Evolutionary conservation across 805 yeast genomes (phyloP), one percentile per base, ranked within the genome.

Genomic region (Clavispora vitiphila): DNA sequence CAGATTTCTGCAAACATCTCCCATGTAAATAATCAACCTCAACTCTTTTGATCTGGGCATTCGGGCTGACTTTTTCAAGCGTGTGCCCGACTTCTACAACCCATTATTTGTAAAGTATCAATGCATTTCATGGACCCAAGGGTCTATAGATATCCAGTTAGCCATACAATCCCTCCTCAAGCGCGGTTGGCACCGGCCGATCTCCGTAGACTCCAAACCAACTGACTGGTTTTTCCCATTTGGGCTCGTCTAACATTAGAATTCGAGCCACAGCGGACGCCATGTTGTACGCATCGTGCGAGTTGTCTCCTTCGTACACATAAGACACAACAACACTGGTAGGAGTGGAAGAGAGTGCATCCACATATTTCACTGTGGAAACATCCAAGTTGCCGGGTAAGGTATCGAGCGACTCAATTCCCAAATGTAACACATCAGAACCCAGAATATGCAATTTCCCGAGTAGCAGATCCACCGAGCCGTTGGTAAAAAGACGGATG

Each of bases 271-370:
- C 57, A 24, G 61, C 58, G 10, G 48, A 47, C 2, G 85, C 80
- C 46, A 83, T 60, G 8, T 56, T 47, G 34, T 67, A 67, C 7
- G 95, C 93, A 58, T 89, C 96, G 16, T 61, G 56, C 22, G 81
- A 75, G 59, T 91, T 91, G 60, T 90, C 97, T 25, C 98, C 97
- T 58, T 90, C 97, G 60, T 86, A 88, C 1, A 83, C 95, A 57
- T 73, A 81, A 14, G 77, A 68, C 9, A 77, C 76, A n/a, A 77
- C 46, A 4, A 75, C 72, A n/a, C 55, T 59, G 8, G 35, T 46
- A 7, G 46, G n/a, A 4, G 40, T 39, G 1, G 43, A 38, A n/a
- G 49, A 41, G n/a, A 56, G 41, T 4, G 25, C 27, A 26, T 40
- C 42, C 10, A 45, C 50, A 29, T 48, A 54, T 11, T 35, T 41